Percentiles rank a stretch among this genome's conserved stretches.
Evolutionary conservation across 768 basidiomycete genomes (phyloP).

Genomic region (Mycena belliarum): DNA sequence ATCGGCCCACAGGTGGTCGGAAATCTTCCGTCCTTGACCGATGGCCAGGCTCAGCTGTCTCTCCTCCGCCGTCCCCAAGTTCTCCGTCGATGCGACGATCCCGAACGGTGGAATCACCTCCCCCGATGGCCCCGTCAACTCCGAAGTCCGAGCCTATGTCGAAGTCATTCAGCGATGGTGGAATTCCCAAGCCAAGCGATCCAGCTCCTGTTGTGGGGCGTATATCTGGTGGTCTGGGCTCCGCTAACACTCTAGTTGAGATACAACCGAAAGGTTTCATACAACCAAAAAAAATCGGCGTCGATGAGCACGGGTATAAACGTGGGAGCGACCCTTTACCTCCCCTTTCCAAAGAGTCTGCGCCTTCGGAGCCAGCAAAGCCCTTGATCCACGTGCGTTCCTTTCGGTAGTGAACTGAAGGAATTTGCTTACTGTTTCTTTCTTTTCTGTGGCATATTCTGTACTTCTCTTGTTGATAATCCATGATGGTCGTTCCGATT

Average conservation of each 20-base stretch:
- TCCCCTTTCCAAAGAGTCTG: slow-evolving; percentile 25
- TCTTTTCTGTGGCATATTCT: slow-evolving; percentile 11
- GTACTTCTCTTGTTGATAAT: slow-evolving; percentile 27
- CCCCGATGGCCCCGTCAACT: slow-evolving; percentile 10
- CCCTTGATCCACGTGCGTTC: slow-evolving; percentile 87
- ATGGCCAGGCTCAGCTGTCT: slow-evolving; percentile 48
- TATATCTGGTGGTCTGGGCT: slow-evolving; percentile 52
- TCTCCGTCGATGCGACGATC: slow-evolving; percentile 22
- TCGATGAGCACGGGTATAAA: slow-evolving; percentile 53
- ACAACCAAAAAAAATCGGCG: slow-evolving; percentile 35
- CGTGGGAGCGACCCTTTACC: slow-evolving; percentile 29
- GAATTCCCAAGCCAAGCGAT: slow-evolving; percentile 23
- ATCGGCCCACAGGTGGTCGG: slow-evolving; percentile 33
- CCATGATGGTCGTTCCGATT: slow-evolving; percentile 30
- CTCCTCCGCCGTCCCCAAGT: slow-evolving; percentile 37
- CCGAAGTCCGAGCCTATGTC: slow-evolving; percentile 1
- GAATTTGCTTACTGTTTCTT: slow-evolving; percentile 43
- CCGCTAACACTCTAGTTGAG: slow-evolving; percentile 75
- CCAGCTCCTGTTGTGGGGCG: slow-evolving; percentile 31
- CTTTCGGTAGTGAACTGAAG: slow-evolving; percentile 52
- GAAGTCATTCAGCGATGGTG: slow-evolving; percentile 20
- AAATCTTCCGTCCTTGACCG: slow-evolving; percentile 69
- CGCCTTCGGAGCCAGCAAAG: slow-evolving; percentile 52
- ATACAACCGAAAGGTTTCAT: slow-evolving; percentile 39
- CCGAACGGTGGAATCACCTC: slow-evolving; percentile 26